phyloP scores from a whole-genome alignment of 257 asterid genomes.

The Knoxia roxburghii region DNA sequence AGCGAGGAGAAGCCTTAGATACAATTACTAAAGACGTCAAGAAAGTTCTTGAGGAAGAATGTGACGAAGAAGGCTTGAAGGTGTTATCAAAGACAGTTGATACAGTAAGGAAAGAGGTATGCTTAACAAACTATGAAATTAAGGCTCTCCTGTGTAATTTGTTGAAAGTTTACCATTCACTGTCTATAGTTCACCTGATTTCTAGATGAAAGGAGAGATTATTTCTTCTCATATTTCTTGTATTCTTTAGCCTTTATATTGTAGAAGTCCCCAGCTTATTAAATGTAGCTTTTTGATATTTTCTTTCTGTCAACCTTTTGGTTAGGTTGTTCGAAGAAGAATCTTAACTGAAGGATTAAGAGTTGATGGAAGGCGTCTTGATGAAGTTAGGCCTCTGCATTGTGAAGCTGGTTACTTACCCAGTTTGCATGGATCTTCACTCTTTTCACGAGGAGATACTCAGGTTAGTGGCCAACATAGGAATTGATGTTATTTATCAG shows the following conservation, averaged over 20 bases:
- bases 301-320: slow-evolving; percentile 20
- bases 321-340: slow-evolving; percentile 85
- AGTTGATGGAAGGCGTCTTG: slow-evolving; percentile 89
- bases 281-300: not conserved
- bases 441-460: slow-evolving; percentile 92
- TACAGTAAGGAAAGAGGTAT: slow-evolving; percentile 84
- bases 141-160: no score
- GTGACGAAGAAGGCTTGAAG: slow-evolving; percentile 76
- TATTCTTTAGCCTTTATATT: not conserved
- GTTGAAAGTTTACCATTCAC: not conserved
- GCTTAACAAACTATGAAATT: slow-evolving; percentile 2
- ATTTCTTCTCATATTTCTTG: not conserved
- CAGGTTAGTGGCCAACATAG: slow-evolving; percentile 48
- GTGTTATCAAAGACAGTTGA: slow-evolving; percentile 78
- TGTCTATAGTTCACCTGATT: not conserved
- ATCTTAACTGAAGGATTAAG: slow-evolving; percentile 76
- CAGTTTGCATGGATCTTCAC: slow-evolving; percentile 76
- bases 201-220: not conserved
- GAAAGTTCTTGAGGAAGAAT: slow-evolving; percentile 68
- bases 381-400: slow-evolving; percentile 83
- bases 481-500: not conserved
- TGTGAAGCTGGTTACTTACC: slow-evolving; percentile 93
- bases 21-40: slow-evolving; percentile 67
- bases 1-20: slow-evolving; percentile 94
- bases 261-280: not conserved